phyloP scores from a whole-genome alignment of 1,139 yeast species.

The Scheffersomyces cryptocercus region DNA sequence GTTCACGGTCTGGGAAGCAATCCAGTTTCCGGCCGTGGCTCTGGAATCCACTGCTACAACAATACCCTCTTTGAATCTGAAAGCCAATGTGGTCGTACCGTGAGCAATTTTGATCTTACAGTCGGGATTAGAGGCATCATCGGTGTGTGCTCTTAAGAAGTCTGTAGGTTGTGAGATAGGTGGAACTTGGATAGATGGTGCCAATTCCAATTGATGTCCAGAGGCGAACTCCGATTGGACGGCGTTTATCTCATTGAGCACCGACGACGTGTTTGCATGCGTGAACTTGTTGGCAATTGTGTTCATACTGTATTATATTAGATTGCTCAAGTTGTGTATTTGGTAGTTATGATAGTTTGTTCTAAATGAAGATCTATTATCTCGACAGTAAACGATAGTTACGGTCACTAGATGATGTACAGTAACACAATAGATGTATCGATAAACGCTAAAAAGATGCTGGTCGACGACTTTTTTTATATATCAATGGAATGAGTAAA shows the following conservation, averaged over 20 bases:
- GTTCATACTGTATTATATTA: slow-evolving; percentile 30
- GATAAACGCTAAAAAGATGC: too few relatives aligned
- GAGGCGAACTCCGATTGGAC: slow-evolving; percentile 24
- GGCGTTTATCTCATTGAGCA: slow-evolving; percentile 30
- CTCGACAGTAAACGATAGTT: too few relatives aligned
- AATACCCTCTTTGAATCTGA: slow-evolving; percentile 94
- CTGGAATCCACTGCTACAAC: slow-evolving; percentile 96
- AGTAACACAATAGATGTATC: too few relatives aligned
- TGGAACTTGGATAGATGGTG: slow-evolving; percentile 74
- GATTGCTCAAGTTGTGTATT: not conserved
- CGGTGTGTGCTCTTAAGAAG: slow-evolving; percentile 95
- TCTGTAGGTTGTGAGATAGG: slow-evolving; percentile 93
- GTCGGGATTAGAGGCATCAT: slow-evolving; percentile 88
- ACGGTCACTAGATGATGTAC: too few relatives aligned
- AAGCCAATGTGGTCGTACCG: slow-evolving; percentile 97
- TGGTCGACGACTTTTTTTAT: too few relatives aligned
- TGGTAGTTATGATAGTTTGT: not conserved
- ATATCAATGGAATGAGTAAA: too few relatives aligned
- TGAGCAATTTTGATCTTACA: slow-evolving; percentile 96
- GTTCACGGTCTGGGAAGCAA: slow-evolving; percentile 96
- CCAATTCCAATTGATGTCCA: slow-evolving; percentile 37
- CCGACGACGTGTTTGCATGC: slow-evolving; percentile 29
- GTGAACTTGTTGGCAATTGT: slow-evolving; percentile 42
- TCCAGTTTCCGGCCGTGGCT: slow-evolving; percentile 98
- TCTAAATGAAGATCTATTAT: too few relatives aligned